Conservation (phyloP, 768 basidiomycete genomes). For the Lactarius hatsudake region DNA sequence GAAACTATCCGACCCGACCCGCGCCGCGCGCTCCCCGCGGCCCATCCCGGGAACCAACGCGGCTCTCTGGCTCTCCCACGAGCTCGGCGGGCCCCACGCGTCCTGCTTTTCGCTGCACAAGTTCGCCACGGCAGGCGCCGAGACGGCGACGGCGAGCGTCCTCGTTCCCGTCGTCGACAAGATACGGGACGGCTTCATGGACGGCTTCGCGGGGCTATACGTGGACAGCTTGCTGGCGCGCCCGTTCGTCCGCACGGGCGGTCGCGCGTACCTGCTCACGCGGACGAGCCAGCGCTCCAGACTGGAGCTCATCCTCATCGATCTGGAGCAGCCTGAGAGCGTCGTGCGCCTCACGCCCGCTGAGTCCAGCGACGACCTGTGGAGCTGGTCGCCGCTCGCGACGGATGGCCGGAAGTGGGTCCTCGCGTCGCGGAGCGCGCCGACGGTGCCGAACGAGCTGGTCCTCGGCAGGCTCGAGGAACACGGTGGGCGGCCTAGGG, state of each 20-base stretch:
- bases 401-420: constrained; percentile 24
- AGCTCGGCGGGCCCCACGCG: constrained; percentile 33
- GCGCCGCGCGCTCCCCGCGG: constrained; percentile 28
- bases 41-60: constrained; percentile 9
- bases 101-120: constrained; percentile 32
- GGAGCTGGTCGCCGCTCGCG: constrained; percentile 27
- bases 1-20: constrained; percentile 21
- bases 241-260: constrained; percentile 30
- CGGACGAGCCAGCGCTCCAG: constrained; percentile 30
- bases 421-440: constrained; percentile 27
- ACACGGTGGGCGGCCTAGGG: constrained; percentile 1
- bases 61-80: constrained; percentile 34
- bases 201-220: constrained; percentile 37
- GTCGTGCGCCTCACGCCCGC: constrained; percentile 22
- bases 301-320: constrained; percentile 28
- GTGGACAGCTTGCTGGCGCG: constrained; percentile 29
- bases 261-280: constrained; percentile 21
- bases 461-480: constrained; percentile 29
- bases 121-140: neutral
- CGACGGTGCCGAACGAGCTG: constrained; percentile 24
- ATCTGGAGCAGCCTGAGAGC: constrained; percentile 19
- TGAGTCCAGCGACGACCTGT: constrained; percentile 21
- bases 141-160: constrained; percentile 6
- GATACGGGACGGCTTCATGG: constrained; percentile 13
- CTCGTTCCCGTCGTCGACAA: constrained; percentile 28